Evolutionary conservation across 306 rosid species (phyloP).

Genomic region (Dalbergia cochinchinensis): DNA sequence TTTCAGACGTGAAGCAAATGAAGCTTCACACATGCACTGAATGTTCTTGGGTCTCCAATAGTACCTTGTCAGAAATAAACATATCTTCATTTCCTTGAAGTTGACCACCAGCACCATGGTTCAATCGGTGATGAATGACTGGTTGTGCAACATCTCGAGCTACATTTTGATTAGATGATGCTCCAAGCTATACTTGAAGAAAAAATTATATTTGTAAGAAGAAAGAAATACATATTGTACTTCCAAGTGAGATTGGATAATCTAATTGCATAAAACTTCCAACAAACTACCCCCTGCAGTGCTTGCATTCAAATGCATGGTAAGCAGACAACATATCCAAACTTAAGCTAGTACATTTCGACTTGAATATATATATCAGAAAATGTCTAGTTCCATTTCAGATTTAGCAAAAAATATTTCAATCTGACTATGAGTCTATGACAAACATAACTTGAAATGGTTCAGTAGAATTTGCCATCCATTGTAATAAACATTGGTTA

Average conservation of each 20-base stretch:
- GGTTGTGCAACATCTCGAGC: conserved; percentile 49
- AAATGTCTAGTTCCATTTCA: neutral
- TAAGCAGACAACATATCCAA: conserved; percentile 3
- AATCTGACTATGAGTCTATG: neutral
- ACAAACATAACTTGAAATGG: conserved; percentile 34
- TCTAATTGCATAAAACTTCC: conserved; percentile 32
- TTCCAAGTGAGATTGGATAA: conserved; percentile 24
- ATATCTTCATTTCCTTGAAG: conserved; percentile 44
- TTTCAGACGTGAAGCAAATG: conserved; percentile 8
- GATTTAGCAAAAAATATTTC: conserved; percentile 12
- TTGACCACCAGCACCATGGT: conserved; percentile 38
- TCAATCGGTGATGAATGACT: conserved; percentile 36
- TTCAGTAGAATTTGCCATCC: conserved; percentile 9
- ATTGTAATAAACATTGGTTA: conserved; percentile 26
- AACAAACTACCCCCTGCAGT: conserved; percentile 19
- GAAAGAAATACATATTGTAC: conserved; percentile 29
- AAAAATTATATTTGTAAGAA: conserved; percentile 48
- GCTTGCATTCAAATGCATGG: conserved; percentile 17
- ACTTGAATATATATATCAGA: conserved; percentile 2
- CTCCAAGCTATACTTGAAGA: conserved; percentile 51
- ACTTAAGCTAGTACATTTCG: conserved; percentile 28
- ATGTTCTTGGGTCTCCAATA: conserved; percentile 18
- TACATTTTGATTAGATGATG: conserved; percentile 52
- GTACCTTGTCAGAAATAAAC: conserved; percentile 58
- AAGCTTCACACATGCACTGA: conserved; percentile 19